Percentiles rank a stretch among this genome's conserved stretches.
Conservation (phyloP, 176 grass and related monocot genomes). For the Cymbopogon citratus region DNA sequence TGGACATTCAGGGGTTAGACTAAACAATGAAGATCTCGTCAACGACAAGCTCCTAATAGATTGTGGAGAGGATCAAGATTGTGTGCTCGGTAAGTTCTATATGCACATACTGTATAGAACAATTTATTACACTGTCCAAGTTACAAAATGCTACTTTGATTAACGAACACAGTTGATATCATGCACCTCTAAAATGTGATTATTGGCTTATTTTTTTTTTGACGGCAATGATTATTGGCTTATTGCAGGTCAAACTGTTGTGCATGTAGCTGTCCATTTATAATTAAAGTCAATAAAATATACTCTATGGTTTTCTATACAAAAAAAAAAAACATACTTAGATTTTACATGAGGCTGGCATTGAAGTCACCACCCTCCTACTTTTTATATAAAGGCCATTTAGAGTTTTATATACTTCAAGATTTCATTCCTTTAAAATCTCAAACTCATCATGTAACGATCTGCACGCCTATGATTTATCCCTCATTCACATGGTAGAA, state of each 20-base stretch:
- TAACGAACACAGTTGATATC: background rate
- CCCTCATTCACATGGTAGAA: background rate
- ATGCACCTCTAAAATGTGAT: background rate
- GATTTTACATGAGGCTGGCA: background rate
- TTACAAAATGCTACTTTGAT: background rate
- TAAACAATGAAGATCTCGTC: slow-evolving; percentile 32
- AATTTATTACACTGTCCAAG: background rate
- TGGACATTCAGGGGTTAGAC: slow-evolving; percentile 25
- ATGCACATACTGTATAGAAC: background rate
- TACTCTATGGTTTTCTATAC: background rate
- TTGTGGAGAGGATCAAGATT: slow-evolving; percentile 77
- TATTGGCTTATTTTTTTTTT: too few species aligned
- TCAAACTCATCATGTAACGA: background rate
- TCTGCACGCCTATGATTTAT: background rate
- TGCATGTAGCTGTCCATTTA: background rate
- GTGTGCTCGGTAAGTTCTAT: slow-evolving; percentile 65
- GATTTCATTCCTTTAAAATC: background rate
- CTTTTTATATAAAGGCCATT: background rate
- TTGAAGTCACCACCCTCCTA: background rate
- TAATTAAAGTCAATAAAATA: background rate
- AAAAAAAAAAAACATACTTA: background rate
- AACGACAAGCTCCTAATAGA: slow-evolving; percentile 65
- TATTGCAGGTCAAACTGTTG: slow-evolving; percentile 1
- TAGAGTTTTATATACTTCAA: background rate
- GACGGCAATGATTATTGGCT: too few species aligned